Evolutionary conservation across 148 eudicot genomes (phyloP), one percentile per base, ranked within the genome.

Genomic region (Camellia lanceoleosa): DNA sequence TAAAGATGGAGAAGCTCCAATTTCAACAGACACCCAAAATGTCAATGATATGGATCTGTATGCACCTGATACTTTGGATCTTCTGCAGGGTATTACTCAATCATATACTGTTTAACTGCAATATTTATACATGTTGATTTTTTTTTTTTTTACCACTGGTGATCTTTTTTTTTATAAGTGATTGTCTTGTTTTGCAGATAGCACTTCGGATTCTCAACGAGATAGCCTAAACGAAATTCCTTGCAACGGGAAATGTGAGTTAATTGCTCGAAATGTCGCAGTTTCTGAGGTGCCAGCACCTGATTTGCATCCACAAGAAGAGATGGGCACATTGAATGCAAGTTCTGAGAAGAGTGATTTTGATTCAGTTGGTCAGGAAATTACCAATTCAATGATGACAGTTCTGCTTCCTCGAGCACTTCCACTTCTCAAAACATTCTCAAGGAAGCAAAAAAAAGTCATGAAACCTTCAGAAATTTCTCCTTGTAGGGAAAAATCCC

Each of bases 331-430:
- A 56, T 82, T 79, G 55, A 80, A 68, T 85, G 87, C 73, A 75
- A 76, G 70, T 84, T 87, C 91, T 81, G 90, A 88, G 73, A 89
- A 83, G 77, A 84, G 83, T 80, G 91, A 88, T 79, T 72, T 72
- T 83, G 95, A 96, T 88, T 88, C 92, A 67, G 85, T 83, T 85
- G 96, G 87, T 78, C 89, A 90, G 43, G 97, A 95, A 55, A 86
- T 89, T 72, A 65, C 89, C 68, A 88, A 87, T 68, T 89, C 98
- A 80, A 96, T 96, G 98, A 87, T 93, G 92, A 63, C 90, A 65
- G 13, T 92, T 86, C 86, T 93, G 80, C 97, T 93, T 83, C 99
- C 99, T 51, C 88, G 81, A 81, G 95, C 99, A 73, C 75, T 92
- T 82, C 99, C 99, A 77, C 87, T 92, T 78, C 90, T 93, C 72